These are phyloP conservation scores for Xylariaceae sp. DNA, from an alignment of 2,329 filamentous ascomycete genomes.

Conservation along the genomic window DNA sequence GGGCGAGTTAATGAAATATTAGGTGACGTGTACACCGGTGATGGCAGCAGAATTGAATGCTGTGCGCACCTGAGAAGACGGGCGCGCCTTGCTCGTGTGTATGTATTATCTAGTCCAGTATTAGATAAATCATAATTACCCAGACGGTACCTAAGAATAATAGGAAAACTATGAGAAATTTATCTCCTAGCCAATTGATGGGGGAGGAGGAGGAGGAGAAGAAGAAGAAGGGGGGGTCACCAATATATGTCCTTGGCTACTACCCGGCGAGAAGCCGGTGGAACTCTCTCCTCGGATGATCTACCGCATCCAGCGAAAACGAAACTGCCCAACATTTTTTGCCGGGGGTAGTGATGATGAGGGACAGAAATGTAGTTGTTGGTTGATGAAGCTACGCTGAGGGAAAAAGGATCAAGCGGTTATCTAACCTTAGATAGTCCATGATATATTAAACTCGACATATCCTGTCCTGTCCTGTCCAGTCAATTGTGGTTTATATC, in stretches of 20 bases:
- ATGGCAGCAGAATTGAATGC: slow-evolving; percentile 10
- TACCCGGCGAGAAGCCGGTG: slow-evolving; percentile 1
- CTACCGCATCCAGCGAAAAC: slow-evolving; percentile 16
- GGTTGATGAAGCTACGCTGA: slow-evolving; percentile 2
- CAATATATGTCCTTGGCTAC: slow-evolving; percentile 10
- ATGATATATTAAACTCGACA: no score
- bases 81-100: background rate
- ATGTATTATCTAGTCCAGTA: background rate
- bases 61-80: slow-evolving; percentile 8
- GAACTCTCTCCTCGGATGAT: slow-evolving; percentile 14
- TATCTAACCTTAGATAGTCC: no score
- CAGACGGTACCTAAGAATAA: no score
- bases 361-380: slow-evolving; percentile 15
- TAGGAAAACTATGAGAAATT: no score
- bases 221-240: background rate
- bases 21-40: slow-evolving; percentile 15
- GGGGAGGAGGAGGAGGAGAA: no score
- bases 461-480: no score
- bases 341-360: slow-evolving; percentile 16
- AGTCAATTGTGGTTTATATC: no score
- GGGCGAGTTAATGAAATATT: slow-evolving; percentile 4
- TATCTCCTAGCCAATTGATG: no score
- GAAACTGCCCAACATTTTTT: background rate
- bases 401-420: no score
- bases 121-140: slow-evolving; percentile 3